Base-by-base conservation (phyloP, 805 yeast genomes). In the Wickerhamomyces canadensis region DNA sequence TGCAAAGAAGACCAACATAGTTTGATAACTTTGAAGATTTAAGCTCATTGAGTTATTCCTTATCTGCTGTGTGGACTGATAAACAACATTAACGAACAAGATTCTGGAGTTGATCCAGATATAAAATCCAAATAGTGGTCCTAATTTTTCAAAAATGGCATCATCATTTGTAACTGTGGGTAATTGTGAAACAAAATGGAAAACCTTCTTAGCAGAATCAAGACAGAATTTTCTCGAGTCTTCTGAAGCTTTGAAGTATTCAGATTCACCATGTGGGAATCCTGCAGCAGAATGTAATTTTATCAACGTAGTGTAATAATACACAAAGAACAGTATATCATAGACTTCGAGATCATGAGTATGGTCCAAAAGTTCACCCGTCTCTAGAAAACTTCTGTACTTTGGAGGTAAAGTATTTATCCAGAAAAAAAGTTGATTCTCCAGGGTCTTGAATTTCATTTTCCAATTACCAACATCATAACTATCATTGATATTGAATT, bases 91-190 rank as follows among this genome's bases (percentile, higher is more conserved):
- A 13, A 57, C 62, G 27, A 61, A 52, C 24, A 60, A 30, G n/a
- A 61, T 50, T 38, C 65, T 42, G 1, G 61, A 49, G 37, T 52
- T 52, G 16, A 60, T 55, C 65, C 65, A 61, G 13, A 59, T 47
- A 31, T 42, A 52, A 30, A 60, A 57, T 1, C 62, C 57, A 37
- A 55, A 60, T 27, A 49, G 53, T 6, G 64, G 65, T 2, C 66
- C 64, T 18, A 56, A 33, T 25, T 37, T 48, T 14, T 45, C 50
- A 27, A 45, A 43, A 9, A 49, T 42, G 5, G 18, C 14, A 10
- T 43, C 42, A 31, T 51, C 47, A 15, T 40, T 45, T 1, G 42
- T 35, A 2, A 24, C 2, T 2, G 19, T n/a, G 1, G 44, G 42
- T 13, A 51, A 21, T 4, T 39, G 30, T 10, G 33, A 17, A 9